Evolutionary conservation across 129 eudicot species (phyloP), one percentile per base, ranked within the genome.

Genomic region (Flaveria brownii): DNA sequence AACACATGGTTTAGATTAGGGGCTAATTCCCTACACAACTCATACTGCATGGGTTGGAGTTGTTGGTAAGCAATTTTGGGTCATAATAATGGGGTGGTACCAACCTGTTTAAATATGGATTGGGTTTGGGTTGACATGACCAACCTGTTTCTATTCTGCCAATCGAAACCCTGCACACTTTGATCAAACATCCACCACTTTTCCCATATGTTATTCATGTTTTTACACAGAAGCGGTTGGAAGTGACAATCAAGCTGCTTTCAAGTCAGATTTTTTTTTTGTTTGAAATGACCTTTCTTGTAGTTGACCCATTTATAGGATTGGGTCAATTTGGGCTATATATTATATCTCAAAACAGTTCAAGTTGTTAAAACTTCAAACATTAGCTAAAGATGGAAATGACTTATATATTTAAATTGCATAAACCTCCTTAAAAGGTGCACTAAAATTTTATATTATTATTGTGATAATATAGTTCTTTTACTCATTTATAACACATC

Each of bases 171-270:
- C 6, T 6, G 25, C 26, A 56, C 11, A 17, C 0, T 25, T 60
- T 60, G 6, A 56, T 56, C 5, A 9, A 20, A 13, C 16, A 3
- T 4, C 22, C 69, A 36, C 41, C 55, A 18, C 23, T 57, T 23
- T 70, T 30, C 42, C 41, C 25, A 15, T 13, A 47, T 26, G 28
- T 13, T 70, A 23, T 22, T 70, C 43, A 0, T 45, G 42, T 23
- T 69, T 22, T 57, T 46, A n/a, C 42, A 25, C 47, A 70, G 43
- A 70, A 70, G 26, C 25, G 1, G 52, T 70, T 47, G 76, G 13
- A 72, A 36, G 66, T 16, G 46, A 51, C 26, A 65, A 65, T 33
- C 52, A 28, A 30, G 65, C 49, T 52, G 65, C 65, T 72, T 72
- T 30, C 59, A 42, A 7, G 20, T 50, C 51, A 5, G 72, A 63